Evolutionary conservation across 225 moss, liverwort and hornwort species (phyloP), one percentile per base, ranked within the genome.

Genomic region (Neckera pumila): DNA sequence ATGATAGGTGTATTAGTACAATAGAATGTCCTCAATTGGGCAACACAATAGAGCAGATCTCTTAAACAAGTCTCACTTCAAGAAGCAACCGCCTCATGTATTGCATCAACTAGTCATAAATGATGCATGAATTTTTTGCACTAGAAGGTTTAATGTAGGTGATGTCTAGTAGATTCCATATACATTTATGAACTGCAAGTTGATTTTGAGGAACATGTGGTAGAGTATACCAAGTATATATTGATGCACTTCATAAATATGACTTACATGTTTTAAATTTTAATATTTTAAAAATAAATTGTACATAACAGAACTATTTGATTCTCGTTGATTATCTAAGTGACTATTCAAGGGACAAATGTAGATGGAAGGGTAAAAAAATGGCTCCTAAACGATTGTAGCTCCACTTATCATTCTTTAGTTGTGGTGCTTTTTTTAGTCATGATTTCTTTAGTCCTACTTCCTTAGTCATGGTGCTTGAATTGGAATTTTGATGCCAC

Each of bases 61-160:
- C 0, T 30, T 17, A 73, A 73, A 1, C 2, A 2, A 3, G 10
- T 73, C 30, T 51, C 3, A 51, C 5, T 51, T 34, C 2, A 34
- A 0, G 14, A 51, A 0, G 9, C 5, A 76, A 34, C 0, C 0
- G 0, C 14, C 3, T 34, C 0, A 2, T 21, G 5, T 8, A 1
- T 7, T 2, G 12, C 14, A 53, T 76, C 14, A 53, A 76, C 6
- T 53, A 36, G 14, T 36, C 2, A 14, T 36, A 54, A 54, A 54
- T 76, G 5, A 56, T 54, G 3, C 2, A 25, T 14, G 3, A 19
- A 23, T 54, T 54, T 6, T 23, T 10, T 23, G 3, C 22, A 54
- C 1, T 33, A 77, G 2, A 54, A 1, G 1, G 0, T 0, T 34
- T 25, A 1, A 22, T 76, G 3, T 22, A 14, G 14, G 2, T 0